phyloP scores from a whole-genome alignment of 257 asterid genomes.

The Solanum tacnaense region DNA sequence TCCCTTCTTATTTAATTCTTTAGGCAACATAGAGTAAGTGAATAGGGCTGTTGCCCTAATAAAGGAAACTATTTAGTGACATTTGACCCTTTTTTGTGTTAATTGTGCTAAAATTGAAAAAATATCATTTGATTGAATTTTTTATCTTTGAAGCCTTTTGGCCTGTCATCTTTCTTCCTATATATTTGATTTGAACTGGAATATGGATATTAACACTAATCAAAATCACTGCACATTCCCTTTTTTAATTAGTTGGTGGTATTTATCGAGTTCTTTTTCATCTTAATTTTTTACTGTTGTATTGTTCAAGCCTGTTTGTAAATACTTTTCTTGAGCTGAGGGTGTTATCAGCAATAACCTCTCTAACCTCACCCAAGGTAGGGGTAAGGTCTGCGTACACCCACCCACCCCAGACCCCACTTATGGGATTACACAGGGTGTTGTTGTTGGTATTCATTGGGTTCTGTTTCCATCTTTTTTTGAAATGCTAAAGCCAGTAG shows the following conservation, averaged over 20 bases:
- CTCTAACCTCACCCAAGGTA: background rate
- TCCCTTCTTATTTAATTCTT: background rate
- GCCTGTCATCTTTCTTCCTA: background rate
- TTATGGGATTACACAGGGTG: background rate
- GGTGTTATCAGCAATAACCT: background rate
- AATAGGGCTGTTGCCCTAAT: background rate
- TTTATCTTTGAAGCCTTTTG: background rate
- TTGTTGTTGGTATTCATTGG: background rate
- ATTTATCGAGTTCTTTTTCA: background rate
- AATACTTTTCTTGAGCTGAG: background rate
- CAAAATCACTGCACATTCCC: background rate
- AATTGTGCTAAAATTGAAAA: background rate
- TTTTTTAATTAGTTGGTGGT: background rate
- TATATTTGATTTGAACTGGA: background rate
- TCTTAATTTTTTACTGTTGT: background rate
- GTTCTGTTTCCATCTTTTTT: background rate
- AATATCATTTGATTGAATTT: background rate
- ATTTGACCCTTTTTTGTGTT: background rate
- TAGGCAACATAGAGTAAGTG: background rate
- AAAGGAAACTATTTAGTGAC: background rate
- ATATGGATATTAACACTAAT: background rate
- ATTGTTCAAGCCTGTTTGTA: background rate
- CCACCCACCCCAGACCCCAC: background rate
- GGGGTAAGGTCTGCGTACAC: background rate
- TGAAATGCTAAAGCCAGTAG: background rate